These are phyloP conservation scores for Tylopilus rubrobrunneus DNA, from an alignment of 768 basidiomycete species.

Conservation along the genomic window DNA sequence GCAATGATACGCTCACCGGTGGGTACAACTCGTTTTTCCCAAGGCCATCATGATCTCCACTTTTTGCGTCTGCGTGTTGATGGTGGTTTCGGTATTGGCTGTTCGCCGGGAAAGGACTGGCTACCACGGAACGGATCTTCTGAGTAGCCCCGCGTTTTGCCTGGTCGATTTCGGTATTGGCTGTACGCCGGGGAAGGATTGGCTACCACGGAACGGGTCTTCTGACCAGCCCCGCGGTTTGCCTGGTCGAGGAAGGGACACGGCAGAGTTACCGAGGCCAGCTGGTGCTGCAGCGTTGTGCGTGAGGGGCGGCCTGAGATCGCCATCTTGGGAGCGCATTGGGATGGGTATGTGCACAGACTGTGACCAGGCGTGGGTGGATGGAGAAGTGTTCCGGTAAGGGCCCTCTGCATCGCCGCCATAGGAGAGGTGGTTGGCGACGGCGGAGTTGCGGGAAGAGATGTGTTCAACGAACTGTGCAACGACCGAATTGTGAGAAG, in stretches of 20 bases:
- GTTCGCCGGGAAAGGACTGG: slow-evolving; percentile 36
- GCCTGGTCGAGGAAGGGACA: slow-evolving; percentile 27
- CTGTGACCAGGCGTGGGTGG: too few species aligned
- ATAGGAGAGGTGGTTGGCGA: slow-evolving; percentile 1
- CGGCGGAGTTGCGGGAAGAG: slow-evolving; percentile 7
- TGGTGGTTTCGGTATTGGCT: slow-evolving; percentile 16
- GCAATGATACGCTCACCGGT: slow-evolving; percentile 76
- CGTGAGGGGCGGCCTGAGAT: slow-evolving; percentile 57
- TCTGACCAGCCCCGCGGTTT: slow-evolving; percentile 72
- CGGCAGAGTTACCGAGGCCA: neutral
- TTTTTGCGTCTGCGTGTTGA: slow-evolving; percentile 20
- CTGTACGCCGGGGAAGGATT: too few species aligned
- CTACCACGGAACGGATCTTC: slow-evolving; percentile 49
- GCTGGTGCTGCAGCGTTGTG: slow-evolving; percentile 59
- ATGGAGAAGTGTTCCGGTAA: slow-evolving; percentile 23
- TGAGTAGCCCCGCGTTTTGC: slow-evolving; percentile 68
- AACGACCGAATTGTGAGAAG: slow-evolving; percentile 15
- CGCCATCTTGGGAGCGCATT: slow-evolving; percentile 45
- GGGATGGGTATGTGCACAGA: slow-evolving; percentile 16
- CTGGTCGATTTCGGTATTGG: too few species aligned
- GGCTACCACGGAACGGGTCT: slow-evolving; percentile 45
- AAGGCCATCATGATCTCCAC: slow-evolving; percentile 89
- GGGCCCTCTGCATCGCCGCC: slow-evolving; percentile 14
- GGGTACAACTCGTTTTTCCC: slow-evolving; percentile 64
- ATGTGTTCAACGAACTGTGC: slow-evolving; percentile 6